A percentile compares a stretch with the other conserved stretches of the same genome.
Conservation (phyloP, 2,329 filamentous ascomycete species). For the Leptographium galeiforme region DNA sequence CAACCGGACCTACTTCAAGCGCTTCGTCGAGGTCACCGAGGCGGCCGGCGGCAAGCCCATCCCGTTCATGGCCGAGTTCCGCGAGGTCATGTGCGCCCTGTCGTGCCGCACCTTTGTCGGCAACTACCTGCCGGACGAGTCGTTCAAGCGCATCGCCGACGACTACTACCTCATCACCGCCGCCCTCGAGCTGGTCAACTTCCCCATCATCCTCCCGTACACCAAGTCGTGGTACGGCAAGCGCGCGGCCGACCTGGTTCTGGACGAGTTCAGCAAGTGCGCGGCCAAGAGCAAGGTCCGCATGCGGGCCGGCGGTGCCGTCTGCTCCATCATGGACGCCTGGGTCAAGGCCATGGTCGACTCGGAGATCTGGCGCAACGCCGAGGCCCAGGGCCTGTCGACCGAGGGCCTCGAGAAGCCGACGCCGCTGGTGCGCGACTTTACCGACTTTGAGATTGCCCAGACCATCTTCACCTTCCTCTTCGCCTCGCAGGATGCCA, state of each 20-base stretch:
- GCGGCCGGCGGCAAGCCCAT: slow-evolving; percentile 58
- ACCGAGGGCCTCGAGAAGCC: slow-evolving; percentile 68
- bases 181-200: slow-evolving; percentile 93
- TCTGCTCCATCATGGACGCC: slow-evolving; percentile 88
- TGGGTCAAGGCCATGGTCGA: slow-evolving; percentile 86
- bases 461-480: slow-evolving; percentile 94
- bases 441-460: slow-evolving; percentile 80
- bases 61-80: slow-evolving; percentile 83
- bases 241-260: slow-evolving; percentile 84
- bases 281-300: slow-evolving; percentile 86
- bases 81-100: slow-evolving; percentile 87
- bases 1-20: slow-evolving; percentile 74
- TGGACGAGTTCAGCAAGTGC: slow-evolving; percentile 80
- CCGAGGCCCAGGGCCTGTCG: slow-evolving; percentile 56
- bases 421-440: slow-evolving; percentile 66
- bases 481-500: slow-evolving; percentile 95
- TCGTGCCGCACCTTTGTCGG: slow-evolving; percentile 96
- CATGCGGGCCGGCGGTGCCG: slow-evolving; percentile 75
- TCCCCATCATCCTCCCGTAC: slow-evolving; percentile 89
- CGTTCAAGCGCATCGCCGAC: slow-evolving; percentile 86
- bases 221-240: slow-evolving; percentile 97
- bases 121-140: slow-evolving; percentile 82
- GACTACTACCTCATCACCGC: slow-evolving; percentile 96
- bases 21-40: slow-evolving; percentile 63
- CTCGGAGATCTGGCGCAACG: slow-evolving; percentile 68